Evolutionary conservation across 1,284 basidiomycete genomes (phyloP).

Genomic region (Cerioporus squamosus): DNA sequence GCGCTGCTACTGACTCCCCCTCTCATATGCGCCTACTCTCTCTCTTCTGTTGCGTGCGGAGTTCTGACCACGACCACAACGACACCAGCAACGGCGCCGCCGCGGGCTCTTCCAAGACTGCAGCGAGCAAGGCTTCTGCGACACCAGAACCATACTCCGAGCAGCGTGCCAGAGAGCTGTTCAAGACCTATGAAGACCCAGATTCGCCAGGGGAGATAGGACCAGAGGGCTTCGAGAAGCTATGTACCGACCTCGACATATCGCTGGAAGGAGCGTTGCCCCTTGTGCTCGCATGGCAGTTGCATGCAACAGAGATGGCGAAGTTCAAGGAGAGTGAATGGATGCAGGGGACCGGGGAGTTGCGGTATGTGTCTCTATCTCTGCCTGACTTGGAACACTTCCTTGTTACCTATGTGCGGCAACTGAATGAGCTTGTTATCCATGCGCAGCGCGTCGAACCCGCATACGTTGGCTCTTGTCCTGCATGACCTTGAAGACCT

Average conservation of each 20-base stretch:
- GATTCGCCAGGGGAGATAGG: constrained; percentile 64
- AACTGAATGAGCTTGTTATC: background rate
- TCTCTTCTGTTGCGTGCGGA: constrained; percentile 25
- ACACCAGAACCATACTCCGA: constrained; percentile 51
- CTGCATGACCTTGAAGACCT: constrained; percentile 66
- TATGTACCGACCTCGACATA: constrained; percentile 68
- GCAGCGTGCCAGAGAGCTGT: constrained; percentile 56
- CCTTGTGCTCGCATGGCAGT: constrained; percentile 74
- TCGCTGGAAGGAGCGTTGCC: constrained; percentile 72
- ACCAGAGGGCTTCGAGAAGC: constrained; percentile 65
- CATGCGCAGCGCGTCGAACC: constrained; percentile 57
- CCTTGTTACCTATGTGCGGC: background rate
- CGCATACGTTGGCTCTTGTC: constrained; percentile 50
- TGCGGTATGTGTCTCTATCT: constrained; percentile 52
- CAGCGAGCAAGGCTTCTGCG: constrained; percentile 23
- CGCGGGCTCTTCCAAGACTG: constrained; percentile 6
- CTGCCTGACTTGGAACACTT: background rate
- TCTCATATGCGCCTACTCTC: constrained; percentile 27
- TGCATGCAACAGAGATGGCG: constrained; percentile 69
- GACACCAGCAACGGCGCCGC: constrained; percentile 14
- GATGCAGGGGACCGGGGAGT: constrained; percentile 55
- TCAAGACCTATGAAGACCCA: constrained; percentile 62
- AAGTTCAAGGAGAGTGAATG: constrained; percentile 70
- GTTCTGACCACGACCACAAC: constrained; percentile 5
- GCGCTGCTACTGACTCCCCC: constrained; percentile 4